Evolutionary conservation across 2,329 filamentous ascomycete genomes (phyloP), one percentile per base, ranked within the genome.

Genomic region (Lecanosticta acicola): DNA sequence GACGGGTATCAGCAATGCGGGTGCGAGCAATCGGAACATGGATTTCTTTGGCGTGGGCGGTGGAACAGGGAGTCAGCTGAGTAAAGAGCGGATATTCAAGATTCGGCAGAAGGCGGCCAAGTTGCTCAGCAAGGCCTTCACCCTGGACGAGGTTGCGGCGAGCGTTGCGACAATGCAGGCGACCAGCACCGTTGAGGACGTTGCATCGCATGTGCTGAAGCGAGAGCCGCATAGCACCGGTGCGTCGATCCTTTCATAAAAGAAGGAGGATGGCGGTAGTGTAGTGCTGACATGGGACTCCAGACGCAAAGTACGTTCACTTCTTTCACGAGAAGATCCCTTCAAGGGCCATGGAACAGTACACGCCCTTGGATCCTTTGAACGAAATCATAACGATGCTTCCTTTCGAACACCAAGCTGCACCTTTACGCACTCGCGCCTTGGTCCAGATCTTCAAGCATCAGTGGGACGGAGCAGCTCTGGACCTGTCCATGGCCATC

Each of bases 261-360:
- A 19, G 18, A 35, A 4, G 14, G 20, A 33, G 32, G 43, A 16
- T 20, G 21, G 17, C 3, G 2, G 11, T 4, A 32, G 42, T 41
- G 26, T 18, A 24, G 35, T 8, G 36, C 46, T 45, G 41, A 51
- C 35, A 18, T n/a, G 18, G 37, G 11, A 43, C 20, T 32, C 20
- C 45, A 35, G 85, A 93, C 59, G 87, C 86, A 20, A 85, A 84
- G 65, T 93, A 93, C 62, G 87, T 93, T n/a, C 85, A 93, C 63
- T 93, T 91, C 69, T 94, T 94, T 66, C 86, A 91, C 67, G 86
- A 94, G 68, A 93, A 91, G 76, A 90, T 93, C 19, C 84, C 86
- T 1, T 85, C 81, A 33, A 72, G 84, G 34, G 81, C 84, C 62
- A 71, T 93, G 63, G 84, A 81, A 29, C 79, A 87, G 58, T 82